A percentile compares a stretch with the other conserved stretches of the same genome.
Conservation (phyloP, 306 rosid genomes). For the Carpinus viminea region DNA sequence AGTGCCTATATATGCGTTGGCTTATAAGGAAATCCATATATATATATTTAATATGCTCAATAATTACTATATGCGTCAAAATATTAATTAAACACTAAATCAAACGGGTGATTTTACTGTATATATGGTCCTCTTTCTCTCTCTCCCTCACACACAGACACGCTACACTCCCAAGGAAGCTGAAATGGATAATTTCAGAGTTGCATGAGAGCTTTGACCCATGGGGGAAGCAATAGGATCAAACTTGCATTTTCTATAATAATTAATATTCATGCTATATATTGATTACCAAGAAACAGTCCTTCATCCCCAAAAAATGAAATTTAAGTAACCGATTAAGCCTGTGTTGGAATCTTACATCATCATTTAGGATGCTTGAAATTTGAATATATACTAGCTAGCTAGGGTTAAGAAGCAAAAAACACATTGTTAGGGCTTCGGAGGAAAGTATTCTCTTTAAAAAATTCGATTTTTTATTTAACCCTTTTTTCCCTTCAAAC, state of each 20-base stretch:
- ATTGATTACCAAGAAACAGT: neutral
- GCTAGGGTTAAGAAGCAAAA: neutral
- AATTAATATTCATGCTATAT: neutral
- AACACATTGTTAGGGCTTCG: neutral
- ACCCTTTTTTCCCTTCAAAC: neutral
- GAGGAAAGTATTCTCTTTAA: neutral
- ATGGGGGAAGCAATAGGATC: too few species aligned
- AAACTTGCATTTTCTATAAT: neutral
- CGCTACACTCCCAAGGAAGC: too few species aligned
- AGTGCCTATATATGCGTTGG: neutral
- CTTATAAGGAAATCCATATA: neutral
- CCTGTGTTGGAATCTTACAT: too few species aligned
- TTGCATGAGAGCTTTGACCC: too few species aligned
- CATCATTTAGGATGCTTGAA: neutral
- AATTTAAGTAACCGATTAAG: neutral
- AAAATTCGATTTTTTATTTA: neutral
- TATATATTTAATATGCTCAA: neutral
- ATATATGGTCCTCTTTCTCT: too few species aligned
- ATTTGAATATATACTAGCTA: neutral
- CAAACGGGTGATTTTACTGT: too few species aligned
- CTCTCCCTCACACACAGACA: too few species aligned
- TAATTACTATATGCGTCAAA: neutral
- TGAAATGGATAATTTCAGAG: too few species aligned
- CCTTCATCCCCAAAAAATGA: neutral
- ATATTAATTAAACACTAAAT: too few species aligned